Conservation (phyloP, 768 basidiomycete genomes). For the Psilocybe subaeruginosa region DNA sequence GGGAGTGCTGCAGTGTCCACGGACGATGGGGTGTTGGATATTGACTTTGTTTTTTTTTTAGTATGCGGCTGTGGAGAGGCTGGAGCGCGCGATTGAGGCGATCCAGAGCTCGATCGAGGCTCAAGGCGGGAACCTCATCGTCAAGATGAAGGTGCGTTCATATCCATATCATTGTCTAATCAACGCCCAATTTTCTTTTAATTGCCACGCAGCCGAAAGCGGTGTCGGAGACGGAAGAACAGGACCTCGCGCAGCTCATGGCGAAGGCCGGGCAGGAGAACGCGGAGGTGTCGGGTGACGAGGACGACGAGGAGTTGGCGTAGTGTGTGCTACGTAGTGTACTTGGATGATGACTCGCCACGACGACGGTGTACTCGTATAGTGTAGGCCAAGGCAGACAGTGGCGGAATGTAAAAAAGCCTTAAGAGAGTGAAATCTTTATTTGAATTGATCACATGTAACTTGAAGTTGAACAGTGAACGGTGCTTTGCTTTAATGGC, state of each 20-base stretch:
- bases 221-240: constrained; percentile 96
- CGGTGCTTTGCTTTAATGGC: too few relatives aligned
- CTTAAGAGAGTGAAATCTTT: too few relatives aligned
- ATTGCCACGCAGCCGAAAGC: constrained; percentile 79
- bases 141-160: constrained; percentile 90
- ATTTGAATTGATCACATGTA: too few relatives aligned
- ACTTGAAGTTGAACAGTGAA: too few relatives aligned
- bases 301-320: constrained; percentile 67
- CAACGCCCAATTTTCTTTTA: not conserved
- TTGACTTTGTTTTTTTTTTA: constrained; percentile 24
- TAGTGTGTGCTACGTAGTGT: not conserved
- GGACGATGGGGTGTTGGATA: not conserved
- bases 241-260: constrained; percentile 97
- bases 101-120: constrained; percentile 86
- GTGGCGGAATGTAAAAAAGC: too few relatives aligned
- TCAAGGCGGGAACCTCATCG: constrained; percentile 82
- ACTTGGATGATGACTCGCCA: too few relatives aligned
- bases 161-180: not conserved
- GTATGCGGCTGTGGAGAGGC: constrained; percentile 88
- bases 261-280: constrained; percentile 93
- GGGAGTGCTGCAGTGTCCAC: not conserved
- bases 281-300: constrained; percentile 94
- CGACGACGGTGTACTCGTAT: too few relatives aligned
- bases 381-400: too few relatives aligned
- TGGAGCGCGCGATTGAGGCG: constrained; percentile 91